These are phyloP conservation scores for Podospora didyma DNA, from an alignment of 495 filamentous ascomycete genomes.

Conservation along the genomic window DNA sequence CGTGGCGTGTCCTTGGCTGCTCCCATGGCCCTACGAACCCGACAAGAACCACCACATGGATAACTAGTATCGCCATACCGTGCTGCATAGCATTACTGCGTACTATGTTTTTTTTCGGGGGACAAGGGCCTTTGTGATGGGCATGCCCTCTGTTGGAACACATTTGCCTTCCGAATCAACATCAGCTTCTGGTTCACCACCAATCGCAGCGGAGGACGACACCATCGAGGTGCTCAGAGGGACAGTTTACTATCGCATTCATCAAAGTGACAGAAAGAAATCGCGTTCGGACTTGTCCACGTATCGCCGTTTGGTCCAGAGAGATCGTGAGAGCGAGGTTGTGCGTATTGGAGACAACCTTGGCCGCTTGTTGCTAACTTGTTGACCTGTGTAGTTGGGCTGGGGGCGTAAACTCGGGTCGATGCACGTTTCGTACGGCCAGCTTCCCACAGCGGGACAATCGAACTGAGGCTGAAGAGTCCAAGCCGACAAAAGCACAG, in stretches of 20 bases:
- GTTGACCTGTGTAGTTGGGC: constrained; percentile 8
- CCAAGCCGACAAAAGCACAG: neutral
- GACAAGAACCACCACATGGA: constrained; percentile 1
- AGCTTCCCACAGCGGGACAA: constrained; percentile 17
- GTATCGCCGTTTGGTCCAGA: neutral
- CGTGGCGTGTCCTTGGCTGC: too few species aligned
- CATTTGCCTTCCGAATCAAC: neutral
- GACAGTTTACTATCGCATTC: constrained; percentile 6
- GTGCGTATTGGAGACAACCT: constrained; percentile 1
- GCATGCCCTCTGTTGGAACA: neutral
- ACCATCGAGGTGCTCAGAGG: constrained; percentile 5
- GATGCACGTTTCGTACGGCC: constrained; percentile 19
- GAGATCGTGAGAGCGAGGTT: constrained; percentile 16
- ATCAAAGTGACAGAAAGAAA: constrained; percentile 3
- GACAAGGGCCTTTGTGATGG: neutral
- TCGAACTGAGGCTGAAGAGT: neutral
- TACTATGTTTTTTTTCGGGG: neutral
- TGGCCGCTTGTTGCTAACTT: neutral
- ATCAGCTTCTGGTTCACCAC: neutral
- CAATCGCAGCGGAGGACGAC: neutral
- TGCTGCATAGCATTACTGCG: neutral
- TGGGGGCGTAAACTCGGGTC: constrained; percentile 17
- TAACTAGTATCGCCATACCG: constrained; percentile 5
- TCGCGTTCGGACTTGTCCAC: neutral
- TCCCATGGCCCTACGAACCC: neutral